Evolutionary conservation across 2,329 filamentous ascomycete species (phyloP).

Genomic region (Sporothrix humicola): DNA sequence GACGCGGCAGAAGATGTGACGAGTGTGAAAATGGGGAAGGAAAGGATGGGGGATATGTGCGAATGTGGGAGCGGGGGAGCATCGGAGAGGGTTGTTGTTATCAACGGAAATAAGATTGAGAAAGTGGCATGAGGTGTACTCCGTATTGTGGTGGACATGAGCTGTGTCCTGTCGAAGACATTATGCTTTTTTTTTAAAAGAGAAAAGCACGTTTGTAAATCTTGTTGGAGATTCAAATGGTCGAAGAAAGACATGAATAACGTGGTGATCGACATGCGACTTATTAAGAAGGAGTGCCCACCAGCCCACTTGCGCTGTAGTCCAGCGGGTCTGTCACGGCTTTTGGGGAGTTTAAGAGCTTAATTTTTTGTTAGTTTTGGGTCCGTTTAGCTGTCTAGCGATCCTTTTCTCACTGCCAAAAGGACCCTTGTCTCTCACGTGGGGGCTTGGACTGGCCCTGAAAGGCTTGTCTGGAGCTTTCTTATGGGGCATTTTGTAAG

Average conservation of each 20-base stretch:
- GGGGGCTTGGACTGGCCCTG: constrained; percentile 20
- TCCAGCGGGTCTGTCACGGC: neutral
- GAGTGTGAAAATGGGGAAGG: neutral
- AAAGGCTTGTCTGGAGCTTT: neutral
- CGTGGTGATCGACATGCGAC: constrained; percentile 9
- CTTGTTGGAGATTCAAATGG: neutral
- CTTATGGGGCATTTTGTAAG: neutral
- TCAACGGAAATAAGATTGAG: constrained; percentile 23
- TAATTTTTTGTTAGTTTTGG: neutral
- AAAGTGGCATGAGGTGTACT: neutral
- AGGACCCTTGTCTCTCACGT: constrained; percentile 25
- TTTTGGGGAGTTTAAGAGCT: no score
- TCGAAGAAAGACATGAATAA: neutral
- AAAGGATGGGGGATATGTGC: no score
- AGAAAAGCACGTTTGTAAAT: no score
- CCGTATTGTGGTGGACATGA: no score
- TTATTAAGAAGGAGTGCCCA: neutral
- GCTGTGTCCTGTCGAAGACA: no score
- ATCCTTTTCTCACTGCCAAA: neutral
- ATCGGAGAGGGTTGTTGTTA: neutral
- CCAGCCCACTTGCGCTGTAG: no score
- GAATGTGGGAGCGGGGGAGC: neutral
- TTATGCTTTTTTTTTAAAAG: no score
- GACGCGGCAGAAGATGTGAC: neutral
- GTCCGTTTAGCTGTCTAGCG: no score